phyloP scores from a whole-genome alignment of 2,329 filamentous ascomycete species.

The Echinosphaeria canescens region DNA sequence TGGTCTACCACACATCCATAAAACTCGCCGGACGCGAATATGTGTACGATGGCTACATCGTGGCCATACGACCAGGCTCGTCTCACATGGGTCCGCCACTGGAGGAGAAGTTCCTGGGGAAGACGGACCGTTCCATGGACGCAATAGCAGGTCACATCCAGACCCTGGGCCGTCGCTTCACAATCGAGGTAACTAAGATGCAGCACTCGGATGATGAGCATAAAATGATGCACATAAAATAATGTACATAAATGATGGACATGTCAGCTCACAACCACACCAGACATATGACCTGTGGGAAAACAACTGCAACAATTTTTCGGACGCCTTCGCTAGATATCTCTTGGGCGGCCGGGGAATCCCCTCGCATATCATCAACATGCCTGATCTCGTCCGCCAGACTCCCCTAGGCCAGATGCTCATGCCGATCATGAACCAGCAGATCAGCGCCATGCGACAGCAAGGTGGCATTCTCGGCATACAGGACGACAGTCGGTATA shows the following conservation, averaged over 20 bases:
- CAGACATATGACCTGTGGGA: slow-evolving; percentile 73
- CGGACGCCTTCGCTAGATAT: slow-evolving; percentile 80
- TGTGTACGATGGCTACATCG: slow-evolving; percentile 73
- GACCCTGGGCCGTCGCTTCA: slow-evolving; percentile 65
- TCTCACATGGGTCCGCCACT: slow-evolving; percentile 79
- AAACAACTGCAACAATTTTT: slow-evolving; percentile 98
- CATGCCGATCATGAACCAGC: slow-evolving; percentile 41
- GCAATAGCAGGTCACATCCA: slow-evolving; percentile 75
- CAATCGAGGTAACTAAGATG: slow-evolving; percentile 39
- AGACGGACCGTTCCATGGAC: slow-evolving; percentile 57
- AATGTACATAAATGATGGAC: no score
- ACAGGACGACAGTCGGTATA: slow-evolving; percentile 33
- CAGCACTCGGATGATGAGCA: no score
- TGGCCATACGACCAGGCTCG: slow-evolving; percentile 56
- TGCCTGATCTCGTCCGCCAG: slow-evolving; percentile 60
- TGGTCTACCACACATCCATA: slow-evolving; percentile 87
- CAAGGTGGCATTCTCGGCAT: slow-evolving; percentile 30
- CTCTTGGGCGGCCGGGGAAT: slow-evolving; percentile 77
- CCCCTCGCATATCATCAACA: slow-evolving; percentile 63
- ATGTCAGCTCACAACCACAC: no score
- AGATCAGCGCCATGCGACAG: slow-evolving; percentile 23
- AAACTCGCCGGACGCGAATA: slow-evolving; percentile 75
- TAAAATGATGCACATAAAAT: no score
- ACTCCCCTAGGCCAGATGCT: slow-evolving; percentile 50
- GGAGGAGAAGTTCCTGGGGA: slow-evolving; percentile 53